Conservation (phyloP, 306 rosid genomes). For the Pyrus betulifolia region DNA sequence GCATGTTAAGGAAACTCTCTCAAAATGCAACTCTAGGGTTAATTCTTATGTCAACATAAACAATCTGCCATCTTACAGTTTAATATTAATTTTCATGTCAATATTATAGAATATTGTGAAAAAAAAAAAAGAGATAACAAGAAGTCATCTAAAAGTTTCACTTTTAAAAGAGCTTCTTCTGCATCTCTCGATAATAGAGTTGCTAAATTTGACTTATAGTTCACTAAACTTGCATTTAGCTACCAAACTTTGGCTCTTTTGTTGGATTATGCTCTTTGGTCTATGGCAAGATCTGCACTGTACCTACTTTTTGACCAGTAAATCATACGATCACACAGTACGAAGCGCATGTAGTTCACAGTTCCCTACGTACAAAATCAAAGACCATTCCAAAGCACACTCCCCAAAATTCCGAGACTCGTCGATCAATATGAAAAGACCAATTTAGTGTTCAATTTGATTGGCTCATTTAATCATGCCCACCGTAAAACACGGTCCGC, state of each 20-base stretch:
- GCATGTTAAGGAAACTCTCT: accelerated
- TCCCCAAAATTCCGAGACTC: conserved; percentile 10
- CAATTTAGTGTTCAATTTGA: background rate
- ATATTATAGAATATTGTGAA: too few species aligned
- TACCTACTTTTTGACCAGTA: background rate
- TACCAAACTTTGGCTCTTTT: background rate
- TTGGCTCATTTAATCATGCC: background rate
- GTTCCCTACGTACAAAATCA: background rate
- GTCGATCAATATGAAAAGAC: background rate
- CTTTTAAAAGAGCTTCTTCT: accelerated
- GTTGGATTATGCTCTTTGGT: background rate
- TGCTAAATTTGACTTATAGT: background rate
- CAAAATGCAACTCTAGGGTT: accelerated
- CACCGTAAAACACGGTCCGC: conserved; percentile 14
- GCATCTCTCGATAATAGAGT: accelerated
- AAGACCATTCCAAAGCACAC: background rate
- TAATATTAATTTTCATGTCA: accelerated
- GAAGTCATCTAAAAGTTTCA: accelerated
- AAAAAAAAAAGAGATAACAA: too few species aligned
- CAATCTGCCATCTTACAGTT: accelerated
- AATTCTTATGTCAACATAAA: accelerated
- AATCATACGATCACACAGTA: background rate
- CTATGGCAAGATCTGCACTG: background rate
- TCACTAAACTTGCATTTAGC: background rate
- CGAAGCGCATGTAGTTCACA: background rate